Percentiles rank a stretch among this genome's conserved stretches.
Conservation (phyloP, 164 flowering plant genomes). For the Malania oleifera region DNA sequence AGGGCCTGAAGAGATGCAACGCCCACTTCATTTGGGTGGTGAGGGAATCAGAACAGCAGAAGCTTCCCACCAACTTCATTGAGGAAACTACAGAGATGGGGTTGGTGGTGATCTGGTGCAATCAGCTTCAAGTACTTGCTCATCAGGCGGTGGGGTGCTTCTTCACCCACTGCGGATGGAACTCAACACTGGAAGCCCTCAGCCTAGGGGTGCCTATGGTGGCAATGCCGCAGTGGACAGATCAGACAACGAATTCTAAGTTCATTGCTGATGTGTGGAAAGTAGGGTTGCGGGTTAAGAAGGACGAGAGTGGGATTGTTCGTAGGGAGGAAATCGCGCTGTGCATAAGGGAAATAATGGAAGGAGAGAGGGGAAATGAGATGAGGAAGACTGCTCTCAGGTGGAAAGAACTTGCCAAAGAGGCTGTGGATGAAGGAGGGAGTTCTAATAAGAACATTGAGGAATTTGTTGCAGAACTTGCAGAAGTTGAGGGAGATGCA, state of each 20-base stretch:
- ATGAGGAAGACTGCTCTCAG: slow-evolving; percentile 26
- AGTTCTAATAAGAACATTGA: slow-evolving; percentile 28
- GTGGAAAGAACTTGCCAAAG: slow-evolving; percentile 42
- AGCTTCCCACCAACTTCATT: slow-evolving; percentile 32
- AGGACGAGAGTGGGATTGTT: slow-evolving; percentile 33
- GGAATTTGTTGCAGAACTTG: slow-evolving; percentile 27
- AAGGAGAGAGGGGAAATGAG: slow-evolving; percentile 30
- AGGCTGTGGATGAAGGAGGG: slow-evolving; percentile 35
- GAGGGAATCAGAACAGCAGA: slow-evolving; percentile 27
- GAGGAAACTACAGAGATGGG: slow-evolving; percentile 30
- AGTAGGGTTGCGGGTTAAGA: slow-evolving; percentile 32
- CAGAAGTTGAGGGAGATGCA: background rate
- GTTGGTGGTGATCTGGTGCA: slow-evolving; percentile 39
- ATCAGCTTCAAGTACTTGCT: slow-evolving; percentile 37
- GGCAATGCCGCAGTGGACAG: slow-evolving; percentile 43
- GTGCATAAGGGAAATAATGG: slow-evolving; percentile 40
- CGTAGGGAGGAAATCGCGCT: slow-evolving; percentile 27
- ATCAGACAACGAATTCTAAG: slow-evolving; percentile 51
- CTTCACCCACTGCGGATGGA: slow-evolving; percentile 54
- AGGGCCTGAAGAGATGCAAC: slow-evolving; percentile 14
- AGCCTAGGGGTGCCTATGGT: slow-evolving; percentile 56
- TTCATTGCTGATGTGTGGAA: slow-evolving; percentile 44
- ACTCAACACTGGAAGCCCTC: slow-evolving; percentile 50
- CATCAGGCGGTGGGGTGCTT: slow-evolving; percentile 51
- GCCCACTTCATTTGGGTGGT: slow-evolving; percentile 41